These are phyloP conservation scores for Fagus crenata DNA, from an alignment of 306 rosid genomes.

Conservation along the genomic window DNA sequence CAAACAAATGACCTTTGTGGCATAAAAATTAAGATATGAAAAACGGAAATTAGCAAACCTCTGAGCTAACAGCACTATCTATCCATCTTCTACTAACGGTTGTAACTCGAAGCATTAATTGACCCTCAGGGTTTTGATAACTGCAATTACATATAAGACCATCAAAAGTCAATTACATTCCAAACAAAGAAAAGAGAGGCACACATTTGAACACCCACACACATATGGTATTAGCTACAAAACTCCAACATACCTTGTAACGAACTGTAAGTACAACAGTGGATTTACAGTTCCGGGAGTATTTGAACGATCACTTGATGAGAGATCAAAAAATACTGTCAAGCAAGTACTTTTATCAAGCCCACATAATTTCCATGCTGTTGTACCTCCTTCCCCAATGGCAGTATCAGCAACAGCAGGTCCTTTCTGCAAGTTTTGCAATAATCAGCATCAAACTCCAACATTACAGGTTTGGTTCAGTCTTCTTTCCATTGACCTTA, in stretches of 20 bases:
- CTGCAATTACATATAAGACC: conserved; percentile 49
- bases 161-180: conserved; percentile 18
- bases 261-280: conserved; percentile 88
- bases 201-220: background rate
- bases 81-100: conserved; percentile 90
- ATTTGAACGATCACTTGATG: conserved; percentile 82
- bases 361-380: conserved; percentile 93
- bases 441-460: conserved; percentile 35
- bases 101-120: conserved; percentile 81
- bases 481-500: conserved; percentile 24
- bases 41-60: conserved; percentile 50
- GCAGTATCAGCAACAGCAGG: conserved; percentile 85
- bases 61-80: conserved; percentile 76
- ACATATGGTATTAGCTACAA: background rate
- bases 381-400: conserved; percentile 91
- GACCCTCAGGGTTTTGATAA: conserved; percentile 78
- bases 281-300: conserved; percentile 74
- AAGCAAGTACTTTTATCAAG: conserved; percentile 95
- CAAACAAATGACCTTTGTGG: conserved; percentile 16
- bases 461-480: background rate
- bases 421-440: conserved; percentile 73
- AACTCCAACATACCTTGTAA: conserved; percentile 65
- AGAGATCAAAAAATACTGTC: conserved; percentile 90
- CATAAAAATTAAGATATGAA: conserved; percentile 18
- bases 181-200: background rate